Base-by-base conservation (phyloP, 2,329 filamentous ascomycete species). In the Aspergillus tamarii region DNA sequence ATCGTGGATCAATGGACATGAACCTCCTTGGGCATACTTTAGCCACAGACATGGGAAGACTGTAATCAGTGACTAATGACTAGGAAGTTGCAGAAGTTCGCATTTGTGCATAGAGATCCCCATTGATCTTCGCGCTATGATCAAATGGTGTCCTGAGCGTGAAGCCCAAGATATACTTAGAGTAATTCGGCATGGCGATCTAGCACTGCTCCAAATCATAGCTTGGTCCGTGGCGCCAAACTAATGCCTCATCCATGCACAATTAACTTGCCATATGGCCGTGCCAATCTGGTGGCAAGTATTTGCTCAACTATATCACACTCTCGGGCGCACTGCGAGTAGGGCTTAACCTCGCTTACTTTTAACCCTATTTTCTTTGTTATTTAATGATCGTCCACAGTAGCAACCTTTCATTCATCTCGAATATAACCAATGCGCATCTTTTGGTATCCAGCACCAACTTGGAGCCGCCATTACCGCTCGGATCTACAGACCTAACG, bases 61-160 rank as follows among this genome's bases (percentile, higher is more conserved):
- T 4, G 2, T 21, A 53, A 32, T 34, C 50, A 11, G 30, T 16
- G 28, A 14, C 19, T 16, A 53, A 46, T 32, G 50, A 14, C 28
- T 6, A 3, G 50, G 8, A 11, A 7, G 4, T 34, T 53, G 50
- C 30, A 53, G 50, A n/a, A 21, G n/a, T 21, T 48, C 19, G 30
- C 19, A 34, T 6, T 53, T 14, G 28, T 53, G 50, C 50, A 53
- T 53, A 21, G 11, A 34, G 28, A 34, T 21, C 50, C 50, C 19
- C 50, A 53, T 53, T 34, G 50, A 53, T 32, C 50, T 30, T 34
- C 50, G n/a, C 50, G 50, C 50, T 53, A 32, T 14, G 50, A 21
- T 53, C 28, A 21, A 11, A 34, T n/a, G 26, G 50, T 32, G 50
- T 32, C 30, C 50, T n/a, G 50, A 53, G 50, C 28, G 19, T 10